phyloP scores from a whole-genome alignment of 352 stramenopile genomes.

The Phytophthora palmivora region DNA sequence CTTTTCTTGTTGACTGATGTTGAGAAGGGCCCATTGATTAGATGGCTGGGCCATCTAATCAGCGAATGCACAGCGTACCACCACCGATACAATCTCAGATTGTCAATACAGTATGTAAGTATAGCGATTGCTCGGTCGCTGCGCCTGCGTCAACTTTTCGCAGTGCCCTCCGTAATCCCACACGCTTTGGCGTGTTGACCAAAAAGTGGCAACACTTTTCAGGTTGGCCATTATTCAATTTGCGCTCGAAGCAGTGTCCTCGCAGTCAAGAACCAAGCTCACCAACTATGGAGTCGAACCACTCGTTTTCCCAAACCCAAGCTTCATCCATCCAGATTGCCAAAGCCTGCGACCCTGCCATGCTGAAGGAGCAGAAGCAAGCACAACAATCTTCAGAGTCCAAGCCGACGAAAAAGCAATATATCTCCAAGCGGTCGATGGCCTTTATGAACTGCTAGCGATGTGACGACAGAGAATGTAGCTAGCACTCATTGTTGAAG shows the following conservation, averaged over 20 bases:
- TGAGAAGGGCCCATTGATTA: too few relatives aligned
- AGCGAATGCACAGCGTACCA: background rate
- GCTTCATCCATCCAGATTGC: constrained; percentile 6
- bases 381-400: background rate
- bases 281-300: constrained; percentile 13
- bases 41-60: too few relatives aligned
- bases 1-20: too few relatives aligned
- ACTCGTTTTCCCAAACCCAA: background rate
- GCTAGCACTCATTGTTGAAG: background rate
- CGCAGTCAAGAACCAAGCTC: background rate
- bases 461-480: background rate
- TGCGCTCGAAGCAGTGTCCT: background rate
- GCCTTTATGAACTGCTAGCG: constrained; percentile 26
- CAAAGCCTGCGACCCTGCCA: constrained; percentile 3
- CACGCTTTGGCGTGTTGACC: background rate
- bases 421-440: constrained; percentile 32
- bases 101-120: background rate
- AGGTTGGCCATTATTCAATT: constrained; percentile 13
- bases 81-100: too few relatives aligned
- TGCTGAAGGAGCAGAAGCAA: constrained; percentile 14
- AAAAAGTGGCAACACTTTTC: background rate
- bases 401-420: constrained; percentile 27
- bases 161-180: background rate
- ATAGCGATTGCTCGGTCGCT: background rate
- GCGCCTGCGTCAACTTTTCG: background rate